A percentile compares a stretch with the other conserved stretches of the same genome.
These are phyloP conservation scores for Panicum virgatum DNA, from an alignment of 202 grass and related monocot genomes.

Conservation along the genomic window DNA sequence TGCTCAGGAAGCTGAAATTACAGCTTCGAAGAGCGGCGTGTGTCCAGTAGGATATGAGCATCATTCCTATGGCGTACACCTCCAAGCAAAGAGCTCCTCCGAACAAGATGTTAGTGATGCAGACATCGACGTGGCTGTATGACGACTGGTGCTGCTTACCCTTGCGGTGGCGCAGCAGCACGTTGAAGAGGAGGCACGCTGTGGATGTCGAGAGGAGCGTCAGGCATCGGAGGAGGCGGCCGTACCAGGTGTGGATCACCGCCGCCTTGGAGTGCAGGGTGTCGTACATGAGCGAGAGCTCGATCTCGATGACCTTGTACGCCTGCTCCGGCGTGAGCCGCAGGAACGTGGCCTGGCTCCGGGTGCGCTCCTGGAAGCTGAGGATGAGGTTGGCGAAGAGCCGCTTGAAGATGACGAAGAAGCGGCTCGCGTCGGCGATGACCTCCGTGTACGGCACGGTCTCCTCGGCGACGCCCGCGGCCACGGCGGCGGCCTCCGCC, in stretches of 20 bases:
- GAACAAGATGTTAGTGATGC: constrained; percentile 36
- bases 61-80: constrained; percentile 39
- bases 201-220: constrained; percentile 28
- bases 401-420: constrained; percentile 35
- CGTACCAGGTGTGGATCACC: constrained; percentile 40
- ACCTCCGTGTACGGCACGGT: constrained; percentile 21
- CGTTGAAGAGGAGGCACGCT: constrained; percentile 40
- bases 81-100: constrained; percentile 42
- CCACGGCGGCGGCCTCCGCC: background rate
- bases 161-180: background rate
- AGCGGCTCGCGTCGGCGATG: constrained; percentile 23
- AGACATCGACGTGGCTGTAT: background rate
- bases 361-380: constrained; percentile 48
- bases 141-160: background rate
- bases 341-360: constrained; percentile 32
- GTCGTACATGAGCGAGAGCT: constrained; percentile 55
- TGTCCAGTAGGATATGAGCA: constrained; percentile 44
- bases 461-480: constrained; percentile 14
- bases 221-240: constrained; percentile 26
- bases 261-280: constrained; percentile 42
- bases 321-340: constrained; percentile 29
- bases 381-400: constrained; percentile 56
- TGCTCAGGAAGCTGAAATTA: constrained; percentile 7
- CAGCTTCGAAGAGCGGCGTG: constrained; percentile 26
- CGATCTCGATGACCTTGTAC: constrained; percentile 51